Conservation (phyloP, 805 yeast species). For the Saccharomycopsis javanensis region DNA sequence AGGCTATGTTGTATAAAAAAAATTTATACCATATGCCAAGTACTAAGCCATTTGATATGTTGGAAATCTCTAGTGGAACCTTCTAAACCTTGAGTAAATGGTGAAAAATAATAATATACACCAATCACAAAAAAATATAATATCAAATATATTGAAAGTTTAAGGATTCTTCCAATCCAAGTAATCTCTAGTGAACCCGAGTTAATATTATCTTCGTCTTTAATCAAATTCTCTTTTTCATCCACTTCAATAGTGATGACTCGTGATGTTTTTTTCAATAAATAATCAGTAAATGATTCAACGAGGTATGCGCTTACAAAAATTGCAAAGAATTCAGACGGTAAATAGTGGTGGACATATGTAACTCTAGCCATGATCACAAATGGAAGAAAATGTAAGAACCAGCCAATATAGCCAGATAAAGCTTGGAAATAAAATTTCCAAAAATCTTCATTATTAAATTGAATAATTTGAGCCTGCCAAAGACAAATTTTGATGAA, state of each 20-base stretch:
- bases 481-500: constrained; percentile 31
- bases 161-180: background rate
- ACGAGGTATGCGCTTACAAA: constrained; percentile 60
- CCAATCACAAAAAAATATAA: constrained; percentile 42
- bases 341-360: constrained; percentile 92
- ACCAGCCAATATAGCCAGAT: constrained; percentile 87
- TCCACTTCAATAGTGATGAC: background rate
- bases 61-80: constrained; percentile 36
- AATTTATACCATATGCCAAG: constrained; percentile 31
- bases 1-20: too few species aligned
- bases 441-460: constrained; percentile 34
- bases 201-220: background rate
- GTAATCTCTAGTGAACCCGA: background rate
- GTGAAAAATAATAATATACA: constrained; percentile 44
- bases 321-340: constrained; percentile 91
- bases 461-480: constrained; percentile 58
- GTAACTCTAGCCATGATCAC: constrained; percentile 93
- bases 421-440: constrained; percentile 53
- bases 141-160: constrained; percentile 27
- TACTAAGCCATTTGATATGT: constrained; percentile 37
- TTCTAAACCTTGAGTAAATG: constrained; percentile 59
- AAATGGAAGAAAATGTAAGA: constrained; percentile 80
- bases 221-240: background rate
- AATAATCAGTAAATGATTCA: constrained; percentile 11
- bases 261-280: background rate